Conservation (phyloP, 805 yeast genomes). For the Metschnikowia continentalis region DNA sequence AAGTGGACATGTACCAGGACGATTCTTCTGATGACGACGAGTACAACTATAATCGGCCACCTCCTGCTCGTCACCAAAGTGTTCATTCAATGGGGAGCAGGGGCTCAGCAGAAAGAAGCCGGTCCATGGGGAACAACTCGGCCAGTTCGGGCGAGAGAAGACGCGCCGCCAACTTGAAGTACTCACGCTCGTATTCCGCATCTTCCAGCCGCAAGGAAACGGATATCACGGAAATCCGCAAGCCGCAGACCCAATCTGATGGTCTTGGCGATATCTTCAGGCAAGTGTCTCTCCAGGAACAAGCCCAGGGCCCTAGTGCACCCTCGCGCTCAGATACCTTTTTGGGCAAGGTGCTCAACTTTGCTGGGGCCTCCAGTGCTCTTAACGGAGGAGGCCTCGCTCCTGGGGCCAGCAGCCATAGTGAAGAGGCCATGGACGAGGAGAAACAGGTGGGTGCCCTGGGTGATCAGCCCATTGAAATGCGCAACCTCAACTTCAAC, state of each 20-base stretch:
- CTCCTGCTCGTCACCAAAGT: background rate
- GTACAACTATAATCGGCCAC: constrained; percentile 2
- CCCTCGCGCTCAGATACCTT: constrained; percentile 34
- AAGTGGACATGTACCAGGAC: constrained; percentile 10
- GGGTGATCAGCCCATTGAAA: constrained; percentile 39
- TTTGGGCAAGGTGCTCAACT: constrained; percentile 33
- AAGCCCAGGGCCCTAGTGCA: constrained; percentile 15
- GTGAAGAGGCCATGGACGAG: constrained; percentile 20
- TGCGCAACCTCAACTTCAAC: constrained; percentile 41
- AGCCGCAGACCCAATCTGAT: constrained; percentile 5
- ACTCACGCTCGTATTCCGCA: background rate
- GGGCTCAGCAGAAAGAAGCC: background rate
- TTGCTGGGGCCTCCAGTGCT: constrained; percentile 21
- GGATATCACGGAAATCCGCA: constrained; percentile 15
- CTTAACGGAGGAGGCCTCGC: constrained; percentile 40
- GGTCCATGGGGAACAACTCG: background rate
- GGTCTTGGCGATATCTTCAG: constrained; percentile 26
- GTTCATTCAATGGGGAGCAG: background rate
- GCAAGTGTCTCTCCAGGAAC: constrained; percentile 33
- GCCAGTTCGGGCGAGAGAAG: background rate
- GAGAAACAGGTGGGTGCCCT: constrained; percentile 18
- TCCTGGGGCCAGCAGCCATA: constrained; percentile 33
- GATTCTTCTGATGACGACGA: constrained; percentile 19
- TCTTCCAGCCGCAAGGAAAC: constrained; percentile 7
- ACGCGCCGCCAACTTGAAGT: background rate